Percentiles rank a stretch among this genome's conserved stretches.
These are phyloP conservation scores for Vigna trinervia DNA, from an alignment of 306 rosid genomes.

Conservation along the genomic window DNA sequence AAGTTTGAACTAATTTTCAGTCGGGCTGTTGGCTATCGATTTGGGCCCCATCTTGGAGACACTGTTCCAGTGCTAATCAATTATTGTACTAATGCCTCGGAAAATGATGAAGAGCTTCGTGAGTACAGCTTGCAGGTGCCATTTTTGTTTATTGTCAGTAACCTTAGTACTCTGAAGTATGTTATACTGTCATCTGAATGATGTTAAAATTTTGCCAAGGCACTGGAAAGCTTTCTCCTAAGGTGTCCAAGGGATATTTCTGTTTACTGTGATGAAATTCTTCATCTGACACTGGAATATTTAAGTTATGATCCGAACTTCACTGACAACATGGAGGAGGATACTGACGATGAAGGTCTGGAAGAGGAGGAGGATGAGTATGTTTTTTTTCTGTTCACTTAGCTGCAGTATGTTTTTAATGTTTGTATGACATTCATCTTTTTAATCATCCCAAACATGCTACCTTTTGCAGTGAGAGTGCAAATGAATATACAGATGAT, in stretches of 20 bases:
- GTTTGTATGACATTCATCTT: slow-evolving; percentile 35
- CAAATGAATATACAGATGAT: slow-evolving; percentile 96
- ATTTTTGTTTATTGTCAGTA: slow-evolving; percentile 25
- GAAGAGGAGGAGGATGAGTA: slow-evolving; percentile 99
- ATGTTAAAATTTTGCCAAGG: slow-evolving; percentile 58
- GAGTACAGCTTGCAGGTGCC: slow-evolving; percentile 97
- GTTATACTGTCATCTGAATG: slow-evolving; percentile 7
- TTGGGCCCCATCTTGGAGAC: slow-evolving; percentile 93
- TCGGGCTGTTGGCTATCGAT: slow-evolving; percentile 98
- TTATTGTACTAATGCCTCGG: slow-evolving; percentile 89
- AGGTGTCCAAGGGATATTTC: slow-evolving; percentile 97
- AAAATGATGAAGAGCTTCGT: slow-evolving; percentile 98
- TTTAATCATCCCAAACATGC: slow-evolving; percentile 36
- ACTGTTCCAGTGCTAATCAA: slow-evolving; percentile 86
- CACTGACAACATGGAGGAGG: slow-evolving; percentile 99
- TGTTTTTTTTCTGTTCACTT: slow-evolving; percentile 48
- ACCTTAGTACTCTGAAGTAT: background rate
- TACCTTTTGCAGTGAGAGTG: slow-evolving; percentile 84
- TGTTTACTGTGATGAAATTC: slow-evolving; percentile 83
- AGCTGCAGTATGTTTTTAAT: slow-evolving; percentile 27
- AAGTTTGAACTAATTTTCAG: slow-evolving; percentile 52
- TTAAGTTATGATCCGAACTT: slow-evolving; percentile 96
- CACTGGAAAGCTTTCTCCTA: slow-evolving; percentile 91
- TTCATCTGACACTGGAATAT: slow-evolving; percentile 86
- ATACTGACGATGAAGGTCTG: slow-evolving; percentile 85